These are phyloP conservation scores for Leccinum griseonigrum DNA, from an alignment of 1,284 basidiomycete genomes.

Conservation along the genomic window DNA sequence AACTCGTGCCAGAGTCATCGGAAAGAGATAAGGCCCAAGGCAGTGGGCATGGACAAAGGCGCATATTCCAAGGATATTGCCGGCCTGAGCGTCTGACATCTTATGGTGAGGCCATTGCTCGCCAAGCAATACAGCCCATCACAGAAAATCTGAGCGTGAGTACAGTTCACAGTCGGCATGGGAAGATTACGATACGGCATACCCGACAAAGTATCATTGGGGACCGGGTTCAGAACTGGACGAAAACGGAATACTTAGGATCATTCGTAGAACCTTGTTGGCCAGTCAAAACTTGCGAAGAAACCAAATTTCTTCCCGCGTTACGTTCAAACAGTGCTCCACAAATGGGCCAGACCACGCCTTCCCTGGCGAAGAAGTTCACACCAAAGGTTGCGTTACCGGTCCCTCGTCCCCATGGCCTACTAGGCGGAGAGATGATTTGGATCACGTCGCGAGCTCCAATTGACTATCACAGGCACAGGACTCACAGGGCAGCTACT, in stretches of 20 bases:
- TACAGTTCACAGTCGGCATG: background rate
- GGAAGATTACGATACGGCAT: background rate
- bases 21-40: background rate
- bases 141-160: background rate
- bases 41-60: background rate
- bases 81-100: background rate
- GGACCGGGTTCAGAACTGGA: background rate
- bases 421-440: background rate
- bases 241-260: background rate
- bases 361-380: background rate
- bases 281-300: background rate
- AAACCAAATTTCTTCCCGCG: background rate
- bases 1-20: background rate
- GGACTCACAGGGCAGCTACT: background rate
- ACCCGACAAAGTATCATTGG: background rate
- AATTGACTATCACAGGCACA: background rate
- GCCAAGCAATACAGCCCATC: background rate
- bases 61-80: background rate
- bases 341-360: background rate
- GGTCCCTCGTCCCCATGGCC: background rate
- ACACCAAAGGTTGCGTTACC: background rate
- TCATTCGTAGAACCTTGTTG: background rate
- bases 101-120: background rate
- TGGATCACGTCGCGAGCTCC: background rate
- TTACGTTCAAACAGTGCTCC: background rate